Percentiles rank a stretch among this genome's conserved stretches.
Conservation (phyloP, 345 rosid genomes). For the Toxicodendron radicans region DNA sequence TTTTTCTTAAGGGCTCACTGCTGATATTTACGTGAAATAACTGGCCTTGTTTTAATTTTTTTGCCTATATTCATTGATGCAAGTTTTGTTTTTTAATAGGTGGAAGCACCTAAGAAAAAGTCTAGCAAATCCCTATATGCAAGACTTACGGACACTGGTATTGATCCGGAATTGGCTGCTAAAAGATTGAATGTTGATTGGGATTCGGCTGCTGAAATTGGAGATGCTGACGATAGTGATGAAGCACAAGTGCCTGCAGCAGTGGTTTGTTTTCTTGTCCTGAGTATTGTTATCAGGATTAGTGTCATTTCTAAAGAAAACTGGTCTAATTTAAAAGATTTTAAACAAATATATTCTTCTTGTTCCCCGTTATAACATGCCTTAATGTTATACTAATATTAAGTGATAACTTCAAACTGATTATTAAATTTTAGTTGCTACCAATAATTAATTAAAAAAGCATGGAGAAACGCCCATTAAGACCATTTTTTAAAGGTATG, state of each 20-base stretch:
- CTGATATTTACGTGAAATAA: background rate
- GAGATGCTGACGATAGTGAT: constrained; percentile 47
- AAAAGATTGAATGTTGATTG: constrained; percentile 87
- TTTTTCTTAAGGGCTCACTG: background rate
- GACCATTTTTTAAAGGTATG: background rate
- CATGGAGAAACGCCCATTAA: background rate
- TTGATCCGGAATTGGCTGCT: constrained; percentile 76
- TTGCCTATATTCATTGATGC: background rate
- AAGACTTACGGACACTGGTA: constrained; percentile 82
- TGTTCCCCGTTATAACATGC: background rate
- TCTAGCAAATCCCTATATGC: constrained; percentile 78
- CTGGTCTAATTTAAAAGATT: background rate
- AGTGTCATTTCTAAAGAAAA: constrained; percentile 5
- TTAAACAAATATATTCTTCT: background rate
- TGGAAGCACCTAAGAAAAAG: constrained; percentile 56
- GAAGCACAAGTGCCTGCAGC: constrained; percentile 67
- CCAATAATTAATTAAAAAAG: background rate
- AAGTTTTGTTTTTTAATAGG: constrained; percentile 41
- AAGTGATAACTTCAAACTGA: background rate
- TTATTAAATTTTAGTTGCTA: background rate
- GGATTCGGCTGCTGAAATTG: constrained; percentile 95
- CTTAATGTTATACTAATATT: background rate
- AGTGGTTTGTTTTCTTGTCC: constrained; percentile 57
- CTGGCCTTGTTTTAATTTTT: background rate
- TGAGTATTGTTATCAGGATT: background rate